These are phyloP conservation scores for Apocynum venetum DNA, from an alignment of 257 asterid species.

Conservation along the genomic window DNA sequence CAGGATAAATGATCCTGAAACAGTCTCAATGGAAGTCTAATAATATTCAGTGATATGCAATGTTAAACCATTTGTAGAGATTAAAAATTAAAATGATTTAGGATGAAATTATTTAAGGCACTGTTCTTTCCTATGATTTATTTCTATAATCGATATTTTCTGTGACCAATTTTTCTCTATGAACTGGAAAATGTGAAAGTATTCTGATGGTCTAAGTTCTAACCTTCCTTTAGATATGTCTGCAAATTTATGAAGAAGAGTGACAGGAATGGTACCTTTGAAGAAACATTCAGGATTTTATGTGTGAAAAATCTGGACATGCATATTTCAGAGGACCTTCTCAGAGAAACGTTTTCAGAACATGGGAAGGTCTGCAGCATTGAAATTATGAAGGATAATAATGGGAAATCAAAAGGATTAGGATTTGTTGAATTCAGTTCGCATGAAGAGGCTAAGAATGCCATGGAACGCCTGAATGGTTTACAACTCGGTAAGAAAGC, in stretches of 20 bases:
- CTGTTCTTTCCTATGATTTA: neutral
- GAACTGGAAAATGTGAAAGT: neutral
- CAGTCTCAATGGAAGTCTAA: neutral
- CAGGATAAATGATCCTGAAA: neutral
- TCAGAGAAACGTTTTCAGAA: slow-evolving; percentile 48
- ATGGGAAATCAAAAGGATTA: slow-evolving; percentile 68
- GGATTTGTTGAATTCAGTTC: slow-evolving; percentile 70
- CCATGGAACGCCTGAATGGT: slow-evolving; percentile 59
- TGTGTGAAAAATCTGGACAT: slow-evolving; percentile 64
- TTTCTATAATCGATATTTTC: neutral
- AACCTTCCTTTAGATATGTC: slow-evolving; percentile 14
- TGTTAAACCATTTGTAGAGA: neutral
- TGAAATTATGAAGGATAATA: slow-evolving; percentile 49
- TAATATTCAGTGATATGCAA: neutral
- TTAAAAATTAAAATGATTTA: neutral
- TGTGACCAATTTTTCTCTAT: neutral
- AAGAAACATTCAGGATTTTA: slow-evolving; percentile 49
- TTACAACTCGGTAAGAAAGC: slow-evolving; percentile 6
- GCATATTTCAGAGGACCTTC: slow-evolving; percentile 45
- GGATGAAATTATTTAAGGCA: neutral
- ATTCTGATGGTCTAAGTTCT: neutral
- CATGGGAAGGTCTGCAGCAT: slow-evolving; percentile 53
- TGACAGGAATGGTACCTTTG: slow-evolving; percentile 31
- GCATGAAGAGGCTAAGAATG: slow-evolving; percentile 56
- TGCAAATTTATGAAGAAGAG: slow-evolving; percentile 52